Conservation (phyloP, 2,329 filamentous ascomycete species). For the Epichloe baconii region DNA sequence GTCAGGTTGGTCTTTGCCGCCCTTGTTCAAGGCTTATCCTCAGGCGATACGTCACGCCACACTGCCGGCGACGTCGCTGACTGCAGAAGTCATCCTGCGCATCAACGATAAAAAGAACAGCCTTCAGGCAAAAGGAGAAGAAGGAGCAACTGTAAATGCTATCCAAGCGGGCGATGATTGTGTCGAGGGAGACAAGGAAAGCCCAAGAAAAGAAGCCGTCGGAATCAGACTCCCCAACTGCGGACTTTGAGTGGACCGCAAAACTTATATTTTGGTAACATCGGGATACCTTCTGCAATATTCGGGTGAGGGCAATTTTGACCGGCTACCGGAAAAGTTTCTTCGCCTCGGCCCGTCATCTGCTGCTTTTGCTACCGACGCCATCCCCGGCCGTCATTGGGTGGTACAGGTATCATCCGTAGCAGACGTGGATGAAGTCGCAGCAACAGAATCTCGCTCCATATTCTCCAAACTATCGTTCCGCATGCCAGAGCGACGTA, state of each 20-base stretch:
- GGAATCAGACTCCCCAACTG: conserved; percentile 26
- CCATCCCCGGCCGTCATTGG: conserved; percentile 69
- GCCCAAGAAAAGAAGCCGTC: conserved; percentile 34
- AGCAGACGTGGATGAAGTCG: conserved; percentile 43
- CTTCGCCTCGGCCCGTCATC: conserved; percentile 61
- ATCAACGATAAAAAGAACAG: conserved; percentile 36
- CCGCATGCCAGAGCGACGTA: conserved; percentile 37
- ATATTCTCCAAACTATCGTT: conserved; percentile 53
- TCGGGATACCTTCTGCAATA: conserved; percentile 68
- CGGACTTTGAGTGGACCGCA: conserved; percentile 53
- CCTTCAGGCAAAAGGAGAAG: conserved; percentile 1
- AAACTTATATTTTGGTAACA: conserved; percentile 59
- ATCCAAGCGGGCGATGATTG: not conserved
- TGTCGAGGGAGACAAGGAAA: conserved; percentile 18
- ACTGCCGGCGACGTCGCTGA: conserved; percentile 52
- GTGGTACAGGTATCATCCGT: conserved; percentile 62
- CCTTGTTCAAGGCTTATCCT: conserved; percentile 76
- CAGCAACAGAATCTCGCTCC: conserved; percentile 40
- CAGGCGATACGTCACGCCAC: conserved; percentile 67
- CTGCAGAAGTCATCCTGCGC: conserved; percentile 57
- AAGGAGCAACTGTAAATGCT: conserved; percentile 6
- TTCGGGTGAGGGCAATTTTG: conserved; percentile 52
- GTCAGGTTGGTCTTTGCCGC: conserved; percentile 52
- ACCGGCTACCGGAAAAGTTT: conserved; percentile 61
- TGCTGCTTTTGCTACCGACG: conserved; percentile 67